These are phyloP conservation scores for Biancaea sappan DNA, from an alignment of 306 rosid genomes.

Conservation along the genomic window DNA sequence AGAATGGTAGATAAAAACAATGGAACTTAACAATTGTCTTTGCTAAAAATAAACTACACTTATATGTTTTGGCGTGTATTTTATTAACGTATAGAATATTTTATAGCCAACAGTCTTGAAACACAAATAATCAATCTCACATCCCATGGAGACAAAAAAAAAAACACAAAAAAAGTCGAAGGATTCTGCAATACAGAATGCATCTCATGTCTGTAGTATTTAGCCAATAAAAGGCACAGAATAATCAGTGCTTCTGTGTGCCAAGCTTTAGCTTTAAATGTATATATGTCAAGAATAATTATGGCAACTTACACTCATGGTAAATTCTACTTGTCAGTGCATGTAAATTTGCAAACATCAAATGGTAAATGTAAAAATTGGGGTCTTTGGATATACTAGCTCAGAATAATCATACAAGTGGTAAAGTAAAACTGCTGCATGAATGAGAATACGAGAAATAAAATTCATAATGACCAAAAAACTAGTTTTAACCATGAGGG, in stretches of 20 bases:
- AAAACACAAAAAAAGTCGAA: not conserved
- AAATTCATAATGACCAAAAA: conserved; percentile 20
- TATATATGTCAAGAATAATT: not conserved
- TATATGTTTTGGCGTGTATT: not conserved
- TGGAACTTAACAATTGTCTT: not conserved
- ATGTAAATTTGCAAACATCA: conserved; percentile 20
- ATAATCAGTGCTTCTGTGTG: not conserved
- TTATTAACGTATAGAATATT: not conserved
- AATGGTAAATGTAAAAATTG: not conserved
- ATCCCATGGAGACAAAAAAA: not conserved
- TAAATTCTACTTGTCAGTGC: not conserved
- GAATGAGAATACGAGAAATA: conserved; percentile 17
- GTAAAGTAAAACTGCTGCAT: conserved; percentile 14
- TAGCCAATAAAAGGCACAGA: not conserved
- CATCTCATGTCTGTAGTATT: not conserved
- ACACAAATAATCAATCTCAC: not conserved
- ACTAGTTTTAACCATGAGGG: conserved; percentile 38
- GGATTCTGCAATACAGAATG: not conserved
- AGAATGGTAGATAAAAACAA: not conserved
- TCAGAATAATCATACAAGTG: conserved; percentile 11
- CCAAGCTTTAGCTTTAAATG: not conserved
- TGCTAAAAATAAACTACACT: not conserved
- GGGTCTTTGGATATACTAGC: not conserved
- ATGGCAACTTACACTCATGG: not conserved
- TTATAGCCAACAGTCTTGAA: not conserved